Conservation (phyloP, 805 yeast genomes). For the Blastobotrys robertii region DNA sequence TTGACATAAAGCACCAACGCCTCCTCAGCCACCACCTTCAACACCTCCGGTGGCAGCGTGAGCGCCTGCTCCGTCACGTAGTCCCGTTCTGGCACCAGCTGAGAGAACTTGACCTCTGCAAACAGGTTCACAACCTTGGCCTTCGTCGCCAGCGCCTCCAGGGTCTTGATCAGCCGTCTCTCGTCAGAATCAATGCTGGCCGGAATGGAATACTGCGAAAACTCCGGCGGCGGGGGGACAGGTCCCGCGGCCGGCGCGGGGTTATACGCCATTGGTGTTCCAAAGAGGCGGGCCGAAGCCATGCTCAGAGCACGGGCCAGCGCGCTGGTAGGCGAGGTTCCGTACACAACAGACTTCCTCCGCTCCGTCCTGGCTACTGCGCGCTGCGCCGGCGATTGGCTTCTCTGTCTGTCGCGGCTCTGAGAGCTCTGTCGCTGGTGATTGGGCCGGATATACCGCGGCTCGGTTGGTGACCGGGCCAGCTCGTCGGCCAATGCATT, state of each 20-base stretch:
- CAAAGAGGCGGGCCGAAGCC: conserved; percentile 83
- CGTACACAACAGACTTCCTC: conserved; percentile 27
- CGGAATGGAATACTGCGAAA: conserved; percentile 17
- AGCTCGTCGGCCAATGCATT: conserved; percentile 92
- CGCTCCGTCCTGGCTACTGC: conserved; percentile 11
- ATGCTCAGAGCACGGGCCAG: conserved; percentile 77
- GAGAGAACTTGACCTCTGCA: conserved; percentile 86
- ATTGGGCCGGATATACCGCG: not conserved
- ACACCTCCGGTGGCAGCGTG: conserved; percentile 26
- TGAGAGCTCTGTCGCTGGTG: no score
- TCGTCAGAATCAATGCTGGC: conserved; percentile 18
- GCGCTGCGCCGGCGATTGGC: not conserved
- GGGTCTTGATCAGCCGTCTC: conserved; percentile 25
- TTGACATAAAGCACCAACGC: conserved; percentile 81
- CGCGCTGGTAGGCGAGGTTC: conserved; percentile 67
- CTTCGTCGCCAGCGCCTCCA: conserved; percentile 77
- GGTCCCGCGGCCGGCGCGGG: not conserved
- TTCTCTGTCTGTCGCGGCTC: not conserved
- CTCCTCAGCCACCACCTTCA: conserved; percentile 58
- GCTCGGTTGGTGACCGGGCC: conserved; percentile 32
- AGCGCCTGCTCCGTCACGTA: conserved; percentile 29
- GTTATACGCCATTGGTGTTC: conserved; percentile 23
- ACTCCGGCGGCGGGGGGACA: conserved; percentile 18
- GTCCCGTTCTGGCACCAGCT: conserved; percentile 53
- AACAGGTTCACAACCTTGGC: conserved; percentile 81